These are phyloP conservation scores for Achaetomiella virescens DNA, from an alignment of 495 filamentous ascomycete genomes.

Conservation along the genomic window DNA sequence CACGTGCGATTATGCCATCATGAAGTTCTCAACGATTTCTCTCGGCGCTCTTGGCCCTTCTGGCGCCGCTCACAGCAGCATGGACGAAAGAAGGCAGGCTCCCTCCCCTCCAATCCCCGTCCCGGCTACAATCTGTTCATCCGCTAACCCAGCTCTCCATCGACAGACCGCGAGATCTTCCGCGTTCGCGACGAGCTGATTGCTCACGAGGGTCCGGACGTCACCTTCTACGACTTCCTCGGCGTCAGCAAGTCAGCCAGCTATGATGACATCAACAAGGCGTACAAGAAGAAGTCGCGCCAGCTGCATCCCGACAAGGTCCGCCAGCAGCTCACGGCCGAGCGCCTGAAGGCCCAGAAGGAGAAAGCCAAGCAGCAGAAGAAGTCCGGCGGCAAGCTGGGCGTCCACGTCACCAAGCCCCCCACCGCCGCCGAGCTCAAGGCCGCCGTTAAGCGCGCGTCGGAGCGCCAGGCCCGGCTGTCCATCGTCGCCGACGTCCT, in stretches of 20 bases:
- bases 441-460: slow-evolving; percentile 66
- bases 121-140: background rate
- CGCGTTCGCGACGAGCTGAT: slow-evolving; percentile 80
- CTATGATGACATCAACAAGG: slow-evolving; percentile 87
- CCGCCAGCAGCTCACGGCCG: slow-evolving; percentile 70
- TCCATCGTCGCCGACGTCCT: slow-evolving; percentile 80
- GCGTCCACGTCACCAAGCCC: slow-evolving; percentile 61
- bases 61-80: slow-evolving; percentile 59
- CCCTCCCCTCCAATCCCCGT: slow-evolving; percentile 3
- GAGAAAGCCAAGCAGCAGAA: slow-evolving; percentile 47
- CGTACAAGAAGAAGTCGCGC: slow-evolving; percentile 80
- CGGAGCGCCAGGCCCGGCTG: slow-evolving; percentile 72
- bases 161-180: slow-evolving; percentile 92
- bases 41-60: slow-evolving; percentile 51
- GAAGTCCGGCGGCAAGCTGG: slow-evolving; percentile 40
- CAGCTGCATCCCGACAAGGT: slow-evolving; percentile 92
- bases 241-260: slow-evolving; percentile 63
- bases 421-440: slow-evolving; percentile 68
- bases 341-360: slow-evolving; percentile 54
- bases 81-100: slow-evolving; percentile 80
- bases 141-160: slow-evolving; percentile 7
- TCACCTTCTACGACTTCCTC: slow-evolving; percentile 94
- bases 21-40: slow-evolving; percentile 48
- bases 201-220: slow-evolving; percentile 65
- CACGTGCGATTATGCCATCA: slow-evolving; percentile 33